Evolutionary conservation across 768 basidiomycete species (phyloP).

Genomic region (Pulveroboletus sp.): DNA sequence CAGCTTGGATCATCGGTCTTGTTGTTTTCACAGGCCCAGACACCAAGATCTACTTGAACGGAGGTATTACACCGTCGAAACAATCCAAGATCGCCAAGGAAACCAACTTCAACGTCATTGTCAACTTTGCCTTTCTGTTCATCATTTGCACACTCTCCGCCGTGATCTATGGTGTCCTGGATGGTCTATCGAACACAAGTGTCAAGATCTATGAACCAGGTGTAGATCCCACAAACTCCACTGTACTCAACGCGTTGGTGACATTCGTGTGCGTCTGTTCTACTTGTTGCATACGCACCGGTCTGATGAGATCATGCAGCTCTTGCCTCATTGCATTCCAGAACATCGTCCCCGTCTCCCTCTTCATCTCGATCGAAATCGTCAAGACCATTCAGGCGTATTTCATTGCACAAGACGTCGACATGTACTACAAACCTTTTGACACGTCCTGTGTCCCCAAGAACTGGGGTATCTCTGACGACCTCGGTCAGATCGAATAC

Average conservation of each 20-base stretch:
- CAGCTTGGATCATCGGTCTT: slow-evolving; percentile 89
- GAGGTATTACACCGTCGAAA: slow-evolving; percentile 93
- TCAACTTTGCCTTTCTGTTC: slow-evolving; percentile 83
- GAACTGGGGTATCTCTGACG: slow-evolving; percentile 98
- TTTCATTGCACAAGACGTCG: slow-evolving; percentile 93
- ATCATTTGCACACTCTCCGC: slow-evolving; percentile 76
- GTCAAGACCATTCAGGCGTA: slow-evolving; percentile 98
- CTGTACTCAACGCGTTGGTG: slow-evolving; percentile 73
- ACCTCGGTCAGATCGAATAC: slow-evolving; percentile 98
- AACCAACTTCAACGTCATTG: slow-evolving; percentile 96
- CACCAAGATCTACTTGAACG: slow-evolving; percentile 90
- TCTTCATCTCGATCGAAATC: slow-evolving; percentile 97
- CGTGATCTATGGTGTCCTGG: slow-evolving; percentile 72
- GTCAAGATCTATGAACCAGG: slow-evolving; percentile 68
- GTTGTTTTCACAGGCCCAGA: slow-evolving; percentile 93
- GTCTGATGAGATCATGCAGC: slow-evolving; percentile 38
- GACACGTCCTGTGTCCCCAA: slow-evolving; percentile 91
- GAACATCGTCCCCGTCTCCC: slow-evolving; percentile 93
- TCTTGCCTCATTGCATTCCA: slow-evolving; percentile 95
- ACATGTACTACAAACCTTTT: slow-evolving; percentile 91
- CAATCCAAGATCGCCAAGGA: slow-evolving; percentile 97
- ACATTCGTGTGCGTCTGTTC: slow-evolving; percentile 78
- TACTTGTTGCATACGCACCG: background rate
- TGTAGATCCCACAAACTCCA: slow-evolving; percentile 57
- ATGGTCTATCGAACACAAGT: slow-evolving; percentile 60